Base-by-base conservation (phyloP, 2,329 filamentous ascomycete species). In the Sclerotinia spermophila region DNA sequence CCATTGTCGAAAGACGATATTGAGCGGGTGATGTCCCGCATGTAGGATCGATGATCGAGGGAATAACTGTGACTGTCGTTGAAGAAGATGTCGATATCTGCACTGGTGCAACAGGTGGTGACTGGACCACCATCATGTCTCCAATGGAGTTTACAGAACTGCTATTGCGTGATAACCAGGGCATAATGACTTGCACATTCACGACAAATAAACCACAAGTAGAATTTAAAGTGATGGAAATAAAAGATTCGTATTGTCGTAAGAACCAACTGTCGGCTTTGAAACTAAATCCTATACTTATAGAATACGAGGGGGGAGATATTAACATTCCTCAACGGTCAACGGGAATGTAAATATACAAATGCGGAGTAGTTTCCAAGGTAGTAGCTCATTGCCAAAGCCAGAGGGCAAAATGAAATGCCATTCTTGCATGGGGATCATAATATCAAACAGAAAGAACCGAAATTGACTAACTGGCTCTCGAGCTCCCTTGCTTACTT, bases 31-130 rank as follows among this genome's bases (percentile, higher is more conserved):
- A 71, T 27, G 73, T 74, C 8, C 73, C 73, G 42, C 71, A 73
- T 48, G 70, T 70, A 51, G 66, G 72, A 59, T 74, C 73, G 24
- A 74, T 71, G 56, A 72, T 72, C 5, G 73, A 66, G 8, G 73
- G 73, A 44, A 74, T 69, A 55, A 74, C 72, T 15, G 72, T 72
- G 19, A 71, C 24, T 40, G 15, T 35, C 44, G 58, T 27, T n/a
- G 67, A 59, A 19, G 67, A 66, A 5, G 45, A 42, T 53, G 62
- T 13, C 13, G 62, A 30, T 1, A 53, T 40, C 35, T 53, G 35
- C n/a, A 45, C 62, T 15, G 45, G 45, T 27, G 51, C 13, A 40
- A 33, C 45, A 30, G 5, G 35, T 24, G 58, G 35, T 48, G 55
- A 27, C 35, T 51, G 67, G 21, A 35, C 27, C 13, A n/a, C n/a